phyloP scores from a whole-genome alignment of 129 eudicot genomes.

The Logfia minima region DNA sequence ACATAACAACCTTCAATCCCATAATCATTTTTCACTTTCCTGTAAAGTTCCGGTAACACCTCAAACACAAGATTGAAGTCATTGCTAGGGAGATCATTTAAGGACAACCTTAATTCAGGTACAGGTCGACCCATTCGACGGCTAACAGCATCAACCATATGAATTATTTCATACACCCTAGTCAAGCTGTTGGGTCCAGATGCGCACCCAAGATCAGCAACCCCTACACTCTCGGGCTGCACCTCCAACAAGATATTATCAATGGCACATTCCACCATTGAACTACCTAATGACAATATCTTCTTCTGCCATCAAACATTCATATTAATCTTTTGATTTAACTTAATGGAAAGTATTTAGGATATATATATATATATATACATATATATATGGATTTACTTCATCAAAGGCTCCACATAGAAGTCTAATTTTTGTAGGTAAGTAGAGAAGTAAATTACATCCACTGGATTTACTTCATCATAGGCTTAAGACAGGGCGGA shows the following conservation, averaged over 20 bases:
- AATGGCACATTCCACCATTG: conserved; percentile 42
- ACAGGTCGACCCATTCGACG: conserved; percentile 10
- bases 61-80: conserved; percentile 43
- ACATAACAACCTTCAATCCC: conserved; percentile 41
- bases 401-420: too few relatives aligned
- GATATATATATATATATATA: too few relatives aligned
- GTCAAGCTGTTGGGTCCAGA: conserved; percentile 63
- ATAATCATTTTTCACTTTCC: conserved; percentile 33
- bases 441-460: too few relatives aligned
- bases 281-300: conserved; percentile 36
- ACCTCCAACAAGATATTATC: conserved; percentile 27
- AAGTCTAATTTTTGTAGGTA: too few relatives aligned
- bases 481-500: too few relatives aligned
- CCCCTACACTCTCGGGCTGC: conserved; percentile 50
- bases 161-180: conserved; percentile 38
- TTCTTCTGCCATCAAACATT: conserved; percentile 37
- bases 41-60: conserved; percentile 30
- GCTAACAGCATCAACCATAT: conserved; percentile 16
- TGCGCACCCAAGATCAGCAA: conserved; percentile 77
- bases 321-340: too few relatives aligned
- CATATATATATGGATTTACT: too few relatives aligned
- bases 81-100: conserved; percentile 53
- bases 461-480: too few relatives aligned
- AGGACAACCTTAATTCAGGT: conserved; percentile 49
- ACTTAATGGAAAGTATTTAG: too few relatives aligned